These are phyloP conservation scores for Cyberlindnera americana DNA, from an alignment of 805 yeast species.

Conservation along the genomic window DNA sequence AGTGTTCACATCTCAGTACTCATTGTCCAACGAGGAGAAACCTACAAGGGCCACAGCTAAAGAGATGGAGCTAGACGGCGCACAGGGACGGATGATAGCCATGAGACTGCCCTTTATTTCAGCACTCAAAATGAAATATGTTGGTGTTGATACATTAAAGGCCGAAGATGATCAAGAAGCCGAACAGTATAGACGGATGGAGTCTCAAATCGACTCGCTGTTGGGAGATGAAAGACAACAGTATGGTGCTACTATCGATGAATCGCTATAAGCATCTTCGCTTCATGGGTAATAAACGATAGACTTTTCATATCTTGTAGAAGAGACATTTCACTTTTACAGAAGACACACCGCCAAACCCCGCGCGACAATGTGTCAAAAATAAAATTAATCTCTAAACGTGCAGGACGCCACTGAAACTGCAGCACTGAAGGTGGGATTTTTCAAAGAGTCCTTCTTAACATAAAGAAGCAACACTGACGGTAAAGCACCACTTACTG, in stretches of 20 bases:
- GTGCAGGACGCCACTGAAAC: too few relatives aligned
- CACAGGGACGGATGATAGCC: constrained; percentile 21
- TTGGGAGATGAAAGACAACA: constrained; percentile 6
- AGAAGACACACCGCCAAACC: too few relatives aligned
- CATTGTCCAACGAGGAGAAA: constrained; percentile 5
- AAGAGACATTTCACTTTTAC: too few relatives aligned
- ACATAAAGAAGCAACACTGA: too few relatives aligned
- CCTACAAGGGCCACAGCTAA: not conserved
- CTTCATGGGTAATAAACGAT: too few relatives aligned
- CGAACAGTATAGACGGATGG: constrained; percentile 4
- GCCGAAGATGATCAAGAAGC: constrained; percentile 14
- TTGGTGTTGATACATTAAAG: constrained; percentile 13
- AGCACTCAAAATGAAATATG: constrained; percentile 15
- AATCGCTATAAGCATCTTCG: not conserved
- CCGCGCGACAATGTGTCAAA: constrained; percentile 1
- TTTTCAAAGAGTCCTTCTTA: too few relatives aligned
- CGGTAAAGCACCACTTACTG: too few relatives aligned
- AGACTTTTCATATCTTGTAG: too few relatives aligned
- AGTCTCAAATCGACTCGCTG: constrained; percentile 9
- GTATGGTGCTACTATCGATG: constrained; percentile 5
- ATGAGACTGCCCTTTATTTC: constrained; percentile 13
- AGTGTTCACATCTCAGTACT: constrained; percentile 15
- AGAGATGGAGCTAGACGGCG: constrained; percentile 23
- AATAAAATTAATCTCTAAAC: not conserved
- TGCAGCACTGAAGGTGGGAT: too few relatives aligned